phyloP scores from a whole-genome alignment of 208 protist species.

The Leptomonas seymouri region DNA sequence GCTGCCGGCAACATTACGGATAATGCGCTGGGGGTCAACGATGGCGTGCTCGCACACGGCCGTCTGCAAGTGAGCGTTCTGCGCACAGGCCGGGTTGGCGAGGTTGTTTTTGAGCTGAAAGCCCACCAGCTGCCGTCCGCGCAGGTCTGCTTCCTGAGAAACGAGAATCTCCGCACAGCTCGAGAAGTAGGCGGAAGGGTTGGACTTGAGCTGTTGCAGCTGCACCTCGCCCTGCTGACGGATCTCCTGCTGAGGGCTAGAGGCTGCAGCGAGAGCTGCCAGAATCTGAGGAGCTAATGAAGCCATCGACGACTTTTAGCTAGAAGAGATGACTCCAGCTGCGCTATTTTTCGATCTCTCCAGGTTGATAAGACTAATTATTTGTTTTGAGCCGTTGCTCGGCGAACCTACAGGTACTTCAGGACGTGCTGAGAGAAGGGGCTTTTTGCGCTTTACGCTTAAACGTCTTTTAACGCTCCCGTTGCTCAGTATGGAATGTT shows the following conservation, averaged over 20 bases:
- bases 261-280: slow-evolving; percentile 59
- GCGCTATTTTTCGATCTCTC: not conserved
- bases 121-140: slow-evolving; percentile 62
- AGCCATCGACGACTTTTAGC: slow-evolving; percentile 16
- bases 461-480: not conserved
- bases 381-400: not conserved
- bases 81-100: slow-evolving; percentile 47
- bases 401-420: too few relatives aligned
- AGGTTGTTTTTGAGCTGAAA: slow-evolving; percentile 83
- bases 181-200: slow-evolving; percentile 61
- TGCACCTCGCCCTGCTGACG: slow-evolving; percentile 62
- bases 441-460: slow-evolving; percentile 2
- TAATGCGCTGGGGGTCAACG: slow-evolving; percentile 55
- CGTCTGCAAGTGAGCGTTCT: slow-evolving; percentile 53
- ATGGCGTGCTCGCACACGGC: slow-evolving; percentile 64
- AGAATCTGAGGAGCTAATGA: slow-evolving; percentile 63
- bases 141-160: slow-evolving; percentile 33
- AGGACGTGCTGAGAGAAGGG: not conserved
- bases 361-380: too few relatives aligned
- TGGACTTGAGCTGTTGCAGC: slow-evolving; percentile 56
- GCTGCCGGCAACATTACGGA: slow-evolving; percentile 74
- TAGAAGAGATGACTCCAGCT: not conserved
- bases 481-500: not conserved
- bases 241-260: slow-evolving; percentile 52
- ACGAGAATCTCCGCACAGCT: slow-evolving; percentile 72